Conservation (phyloP, 2,329 filamentous ascomycete genomes). For the Thyridium curvatum region DNA sequence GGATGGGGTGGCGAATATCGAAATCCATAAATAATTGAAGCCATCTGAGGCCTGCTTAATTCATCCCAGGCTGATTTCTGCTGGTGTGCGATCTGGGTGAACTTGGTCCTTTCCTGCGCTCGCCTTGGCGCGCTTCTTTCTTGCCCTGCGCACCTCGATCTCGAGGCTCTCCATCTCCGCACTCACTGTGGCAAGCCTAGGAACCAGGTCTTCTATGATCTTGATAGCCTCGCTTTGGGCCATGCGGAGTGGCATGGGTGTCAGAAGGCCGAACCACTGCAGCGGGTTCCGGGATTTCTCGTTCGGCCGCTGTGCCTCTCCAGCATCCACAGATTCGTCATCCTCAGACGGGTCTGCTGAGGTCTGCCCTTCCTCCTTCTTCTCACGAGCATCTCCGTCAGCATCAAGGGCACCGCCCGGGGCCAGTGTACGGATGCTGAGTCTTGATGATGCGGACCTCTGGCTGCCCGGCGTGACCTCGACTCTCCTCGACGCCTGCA, state of each 20-base stretch:
- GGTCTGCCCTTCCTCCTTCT: slow-evolving; percentile 4
- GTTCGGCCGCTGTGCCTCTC: slow-evolving; percentile 3
- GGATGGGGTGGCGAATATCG: too few relatives aligned
- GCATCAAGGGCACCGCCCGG: too few relatives aligned
- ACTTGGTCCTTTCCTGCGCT: slow-evolving; percentile 25
- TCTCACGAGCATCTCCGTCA: neutral
- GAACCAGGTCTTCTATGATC: slow-evolving; percentile 51
- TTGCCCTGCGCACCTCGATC: slow-evolving; percentile 58
- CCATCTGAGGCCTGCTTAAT: neutral
- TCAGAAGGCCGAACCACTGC: slow-evolving; percentile 49
- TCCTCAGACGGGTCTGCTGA: slow-evolving; percentile 5
- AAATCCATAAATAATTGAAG: too few relatives aligned
- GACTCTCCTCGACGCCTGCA: slow-evolving; percentile 53
- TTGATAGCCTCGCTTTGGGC: slow-evolving; percentile 54
- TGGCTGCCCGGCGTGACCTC: slow-evolving; percentile 13
- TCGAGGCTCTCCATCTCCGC: slow-evolving; percentile 59
- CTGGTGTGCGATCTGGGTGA: slow-evolving; percentile 4
- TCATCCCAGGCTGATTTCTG: neutral
- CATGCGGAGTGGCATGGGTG: slow-evolving; percentile 43
- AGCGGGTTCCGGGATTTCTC: slow-evolving; percentile 43
- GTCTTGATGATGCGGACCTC: too few relatives aligned
- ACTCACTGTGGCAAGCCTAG: slow-evolving; percentile 49
- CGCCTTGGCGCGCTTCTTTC: slow-evolving; percentile 47
- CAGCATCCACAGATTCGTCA: slow-evolving; percentile 5
- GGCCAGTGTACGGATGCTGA: too few relatives aligned